Conservation (phyloP, 2,329 filamentous ascomycete species). For the Moelleriella libera region DNA sequence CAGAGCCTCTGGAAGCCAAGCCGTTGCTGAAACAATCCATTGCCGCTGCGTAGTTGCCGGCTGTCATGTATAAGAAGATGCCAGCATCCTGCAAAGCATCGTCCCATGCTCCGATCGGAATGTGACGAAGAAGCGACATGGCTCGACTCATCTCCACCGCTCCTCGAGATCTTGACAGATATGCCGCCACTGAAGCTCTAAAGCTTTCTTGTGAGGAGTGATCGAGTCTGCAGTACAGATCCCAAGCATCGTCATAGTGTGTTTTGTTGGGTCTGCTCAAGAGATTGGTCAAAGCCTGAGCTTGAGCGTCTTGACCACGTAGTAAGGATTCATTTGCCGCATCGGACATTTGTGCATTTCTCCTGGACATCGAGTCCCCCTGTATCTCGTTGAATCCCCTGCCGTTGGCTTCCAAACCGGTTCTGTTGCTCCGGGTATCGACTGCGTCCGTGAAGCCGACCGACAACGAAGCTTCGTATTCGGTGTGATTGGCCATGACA, state of each 20-base stretch:
- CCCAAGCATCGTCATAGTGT: conserved; percentile 28
- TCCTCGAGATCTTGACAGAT: conserved; percentile 27
- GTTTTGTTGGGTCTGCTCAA: conserved; percentile 11
- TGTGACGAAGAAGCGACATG: conserved; percentile 26
- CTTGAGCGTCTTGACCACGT: no score
- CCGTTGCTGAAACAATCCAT: conserved; percentile 24
- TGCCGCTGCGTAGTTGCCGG: conserved; percentile 23
- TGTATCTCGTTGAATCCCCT: no score
- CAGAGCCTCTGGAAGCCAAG: conserved; percentile 16
- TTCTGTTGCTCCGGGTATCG: no score
- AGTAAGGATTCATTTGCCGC: not conserved
- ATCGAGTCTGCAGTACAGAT: conserved; percentile 23
- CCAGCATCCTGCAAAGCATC: conserved; percentile 23
- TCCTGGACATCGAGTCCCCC: no score
- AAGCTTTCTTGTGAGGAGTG: conserved; percentile 13
- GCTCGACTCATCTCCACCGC: conserved; percentile 29
- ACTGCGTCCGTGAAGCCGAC: no score
- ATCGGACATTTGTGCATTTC: no score
- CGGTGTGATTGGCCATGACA: conserved; percentile 3
- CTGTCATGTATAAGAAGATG: conserved; percentile 25
- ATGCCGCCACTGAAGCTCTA: conserved; percentile 20
- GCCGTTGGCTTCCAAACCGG: no score
- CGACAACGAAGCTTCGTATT: not conserved
- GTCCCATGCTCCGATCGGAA: conserved; percentile 23
- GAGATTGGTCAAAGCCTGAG: conserved; percentile 6